phyloP scores from a whole-genome alignment of 164 flowering plant species.

The Umbellularia californica region DNA sequence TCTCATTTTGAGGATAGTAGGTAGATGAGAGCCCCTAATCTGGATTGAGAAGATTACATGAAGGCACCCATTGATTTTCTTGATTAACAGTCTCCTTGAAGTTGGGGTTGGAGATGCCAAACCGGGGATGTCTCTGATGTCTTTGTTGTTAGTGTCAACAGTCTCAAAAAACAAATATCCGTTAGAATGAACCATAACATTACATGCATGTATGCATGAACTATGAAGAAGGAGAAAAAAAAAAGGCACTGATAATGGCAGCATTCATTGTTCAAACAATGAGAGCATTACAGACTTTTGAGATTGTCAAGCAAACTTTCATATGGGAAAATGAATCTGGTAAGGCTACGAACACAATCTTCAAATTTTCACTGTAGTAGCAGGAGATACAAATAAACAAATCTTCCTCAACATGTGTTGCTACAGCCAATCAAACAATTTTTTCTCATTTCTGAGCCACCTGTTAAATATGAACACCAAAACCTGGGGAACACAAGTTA shows the following conservation, averaged over 20 bases:
- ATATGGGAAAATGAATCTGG: no score
- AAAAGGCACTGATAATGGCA: neutral
- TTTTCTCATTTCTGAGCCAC: no score
- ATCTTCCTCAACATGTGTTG: no score
- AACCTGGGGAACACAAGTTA: no score
- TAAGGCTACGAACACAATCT: no score
- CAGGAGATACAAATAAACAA: no score
- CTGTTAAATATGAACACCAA: no score
- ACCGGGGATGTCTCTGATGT: constrained; percentile 84
- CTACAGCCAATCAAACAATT: no score
- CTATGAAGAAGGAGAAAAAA: neutral
- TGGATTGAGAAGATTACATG: constrained; percentile 12
- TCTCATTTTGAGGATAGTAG: no score
- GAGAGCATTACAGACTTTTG: no score
- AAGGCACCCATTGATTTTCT: constrained; percentile 17
- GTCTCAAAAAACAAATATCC: constrained; percentile 33
- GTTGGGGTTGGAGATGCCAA: constrained; percentile 87
- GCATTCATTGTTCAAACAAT: neutral
- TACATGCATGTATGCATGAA: neutral
- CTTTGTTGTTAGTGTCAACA: constrained; percentile 75
- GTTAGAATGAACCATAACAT: neutral
- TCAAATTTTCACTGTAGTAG: no score
- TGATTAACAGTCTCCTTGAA: constrained; percentile 63
- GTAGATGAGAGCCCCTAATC: neutral
- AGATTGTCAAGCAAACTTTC: no score